These are phyloP conservation scores for Hippophae gyantsensis DNA, from an alignment of 306 rosid species.

Conservation along the genomic window DNA sequence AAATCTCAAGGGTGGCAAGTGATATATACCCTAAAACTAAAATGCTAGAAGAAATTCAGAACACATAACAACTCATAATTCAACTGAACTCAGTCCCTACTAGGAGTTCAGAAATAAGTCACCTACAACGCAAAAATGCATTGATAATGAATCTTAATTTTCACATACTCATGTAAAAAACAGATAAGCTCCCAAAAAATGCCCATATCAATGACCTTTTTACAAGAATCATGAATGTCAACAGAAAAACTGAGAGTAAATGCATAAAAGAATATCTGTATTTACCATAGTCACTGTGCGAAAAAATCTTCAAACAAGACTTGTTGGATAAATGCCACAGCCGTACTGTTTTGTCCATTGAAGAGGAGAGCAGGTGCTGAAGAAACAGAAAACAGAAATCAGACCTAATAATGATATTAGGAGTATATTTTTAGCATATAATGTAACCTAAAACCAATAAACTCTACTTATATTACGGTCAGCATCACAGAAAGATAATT, in stretches of 20 bases:
- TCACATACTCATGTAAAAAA: not conserved
- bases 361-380: slow-evolving; percentile 96
- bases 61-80: no score
- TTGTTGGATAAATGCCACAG: slow-evolving; percentile 82
- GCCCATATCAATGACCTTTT: slow-evolving; percentile 8
- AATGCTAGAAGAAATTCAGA: no score
- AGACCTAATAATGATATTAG: not conserved
- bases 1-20: no score
- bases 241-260: slow-evolving; percentile 12
- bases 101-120: no score
- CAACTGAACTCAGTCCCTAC: no score
- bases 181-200: slow-evolving; percentile 7
- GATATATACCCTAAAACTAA: no score
- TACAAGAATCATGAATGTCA: slow-evolving; percentile 9
- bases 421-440: not conserved
- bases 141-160: no score
- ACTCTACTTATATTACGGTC: no score
- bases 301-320: slow-evolving; percentile 74
- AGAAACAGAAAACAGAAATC: slow-evolving; percentile 14
- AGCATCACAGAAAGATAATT: no score
- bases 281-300: slow-evolving; percentile 96
- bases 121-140: no score
- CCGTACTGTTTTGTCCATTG: slow-evolving; percentile 99
- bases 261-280: slow-evolving; percentile 15
- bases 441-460: no score